Conservation (phyloP, 2,329 filamentous ascomycete species). For the Hymenoscyphus linearis region DNA sequence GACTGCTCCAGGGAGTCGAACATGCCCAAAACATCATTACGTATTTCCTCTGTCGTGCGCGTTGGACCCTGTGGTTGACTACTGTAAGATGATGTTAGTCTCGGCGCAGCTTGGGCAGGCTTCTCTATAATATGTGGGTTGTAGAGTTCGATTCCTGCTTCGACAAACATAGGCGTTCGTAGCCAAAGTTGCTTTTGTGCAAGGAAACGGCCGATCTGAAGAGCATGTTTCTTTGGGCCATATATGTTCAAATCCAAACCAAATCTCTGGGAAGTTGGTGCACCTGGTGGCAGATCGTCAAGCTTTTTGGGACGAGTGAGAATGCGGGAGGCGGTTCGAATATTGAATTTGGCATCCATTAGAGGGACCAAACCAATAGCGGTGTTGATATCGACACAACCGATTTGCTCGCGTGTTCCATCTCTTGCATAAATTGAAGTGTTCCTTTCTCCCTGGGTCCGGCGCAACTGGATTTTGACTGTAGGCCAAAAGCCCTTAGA, state of each 20-base stretch:
- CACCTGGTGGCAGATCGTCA: slow-evolving; percentile 57
- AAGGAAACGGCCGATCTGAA: slow-evolving; percentile 62
- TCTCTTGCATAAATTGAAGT: slow-evolving; percentile 70
- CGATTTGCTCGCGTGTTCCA: slow-evolving; percentile 65
- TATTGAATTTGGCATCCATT: slow-evolving; percentile 59
- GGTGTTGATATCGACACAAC: slow-evolving; percentile 63
- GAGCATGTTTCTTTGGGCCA: slow-evolving; percentile 62
- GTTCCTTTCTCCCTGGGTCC: slow-evolving; percentile 49
- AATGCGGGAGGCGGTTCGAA: slow-evolving; percentile 71
- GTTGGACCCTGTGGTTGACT: slow-evolving; percentile 32
- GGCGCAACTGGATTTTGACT: slow-evolving; percentile 66
- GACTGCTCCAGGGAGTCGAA: slow-evolving; percentile 78
- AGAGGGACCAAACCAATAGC: slow-evolving; percentile 65
- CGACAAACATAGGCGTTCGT: slow-evolving; percentile 57
- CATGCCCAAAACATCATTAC: slow-evolving; percentile 76
- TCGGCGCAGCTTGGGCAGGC: slow-evolving; percentile 22
- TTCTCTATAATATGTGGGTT: slow-evolving; percentile 60
- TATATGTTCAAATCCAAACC: slow-evolving; percentile 72
- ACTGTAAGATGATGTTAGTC: slow-evolving; percentile 33
- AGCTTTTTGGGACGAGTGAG: slow-evolving; percentile 57
- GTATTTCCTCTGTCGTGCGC: slow-evolving; percentile 79
- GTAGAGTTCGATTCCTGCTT: slow-evolving; percentile 63
- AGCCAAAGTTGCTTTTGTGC: slow-evolving; percentile 63
- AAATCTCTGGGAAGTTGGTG: slow-evolving; percentile 54
- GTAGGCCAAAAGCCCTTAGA: slow-evolving; percentile 60